Evolutionary conservation across 139 green algal species (phyloP), one percentile per base, ranked within the genome.

Genomic region (Yamagishiella unicocca): DNA sequence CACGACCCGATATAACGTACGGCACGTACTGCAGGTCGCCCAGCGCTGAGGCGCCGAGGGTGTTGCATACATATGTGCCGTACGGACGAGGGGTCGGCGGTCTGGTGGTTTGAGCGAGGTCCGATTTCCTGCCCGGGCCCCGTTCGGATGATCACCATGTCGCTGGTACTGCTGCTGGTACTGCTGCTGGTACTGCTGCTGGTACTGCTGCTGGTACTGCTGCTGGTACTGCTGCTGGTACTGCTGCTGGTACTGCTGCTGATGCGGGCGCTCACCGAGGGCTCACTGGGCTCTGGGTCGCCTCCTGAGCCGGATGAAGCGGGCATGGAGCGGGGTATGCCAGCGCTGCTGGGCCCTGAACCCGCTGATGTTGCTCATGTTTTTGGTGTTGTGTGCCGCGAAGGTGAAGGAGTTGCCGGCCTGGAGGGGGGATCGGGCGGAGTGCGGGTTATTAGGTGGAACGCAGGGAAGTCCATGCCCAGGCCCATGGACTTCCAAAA

Each of bases 1-100:
- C 58, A 58, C 78, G 58, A 27, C 78, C 78, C 6, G 40, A 64
- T 1, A 61, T 31, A 0, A 61, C 78, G 27, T 85, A 85, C 38
- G n/a, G n/a, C n/a, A 85, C 78, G 58, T 85, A 85, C 78, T 85
- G 78, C 78, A 85, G 62, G 78, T 85, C 78, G 17, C 58, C 35
- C 78, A 85, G 78, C 40, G 78, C 78, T 4, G n/a, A n/a, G n/a
- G 53, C 78, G 1, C 75, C 78, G 38, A 85, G n/a, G 8, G n/a
- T 85, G 58, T 75, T 61, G 61, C 75, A 85, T 40, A 85, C 61
- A 40, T 75, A 37, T 21, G 19, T 1, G 31, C 33, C 2, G n/a
- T n/a, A n/a, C n/a, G n/a, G n/a, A n/a, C n/a, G n/a, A n/a, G n/a
- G n/a, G n/a, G n/a, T n/a, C n/a, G n/a, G n/a, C n/a, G n/a, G n/a